Evolutionary conservation across 2,329 filamentous ascomycete genomes (phyloP), one percentile per base, ranked within the genome.

Genomic region (Xylaria sp.): DNA sequence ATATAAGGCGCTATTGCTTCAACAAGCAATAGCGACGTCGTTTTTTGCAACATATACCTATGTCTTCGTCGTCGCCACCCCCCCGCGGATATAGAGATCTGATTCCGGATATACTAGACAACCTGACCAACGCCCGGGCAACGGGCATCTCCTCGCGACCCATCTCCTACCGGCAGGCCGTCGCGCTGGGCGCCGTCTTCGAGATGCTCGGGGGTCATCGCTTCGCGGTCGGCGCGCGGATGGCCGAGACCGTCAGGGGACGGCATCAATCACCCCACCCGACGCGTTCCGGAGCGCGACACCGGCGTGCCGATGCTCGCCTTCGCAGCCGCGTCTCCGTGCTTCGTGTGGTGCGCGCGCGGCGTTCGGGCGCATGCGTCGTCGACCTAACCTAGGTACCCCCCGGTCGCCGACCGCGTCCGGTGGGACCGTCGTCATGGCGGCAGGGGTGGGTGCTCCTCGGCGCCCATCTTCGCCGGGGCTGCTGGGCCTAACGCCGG

Each of bases 41-140:
- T 39, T 22, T 29, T 34, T 26, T 13, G 13, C 44, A 26, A 37
- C 26, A 64, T 90, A 88, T 71, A 84, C 80, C 64, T 90, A 91
- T 71, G 72, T 91, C 67, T 90, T 91, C 70, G 88, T 77, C 76
- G 86, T 91, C 63, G 88, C 88, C 83, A 90, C 87, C 21, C 75
- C 86, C 65, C 90, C 91, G 37, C 26, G 29, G 39, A 52, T 60
- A 47, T 47, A 66, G 7, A 64, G n/a, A n/a, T n/a, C 54, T 16
- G 21, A 37, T 46, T 54, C 46, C 8, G 39, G 48, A n/a, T n/a
- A n/a, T n/a, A n/a, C n/a, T 54, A 88, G 85, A 92, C 73, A 90
- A 92, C 88, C 89, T 93, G 52, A 89, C 90, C 68, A 93, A 93
- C 74, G 78, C 89, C 46, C 92, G 88, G 87, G 89, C 89, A 7